Conservation (phyloP, 1,284 basidiomycete species). For the Wolfiporia cocos region DNA sequence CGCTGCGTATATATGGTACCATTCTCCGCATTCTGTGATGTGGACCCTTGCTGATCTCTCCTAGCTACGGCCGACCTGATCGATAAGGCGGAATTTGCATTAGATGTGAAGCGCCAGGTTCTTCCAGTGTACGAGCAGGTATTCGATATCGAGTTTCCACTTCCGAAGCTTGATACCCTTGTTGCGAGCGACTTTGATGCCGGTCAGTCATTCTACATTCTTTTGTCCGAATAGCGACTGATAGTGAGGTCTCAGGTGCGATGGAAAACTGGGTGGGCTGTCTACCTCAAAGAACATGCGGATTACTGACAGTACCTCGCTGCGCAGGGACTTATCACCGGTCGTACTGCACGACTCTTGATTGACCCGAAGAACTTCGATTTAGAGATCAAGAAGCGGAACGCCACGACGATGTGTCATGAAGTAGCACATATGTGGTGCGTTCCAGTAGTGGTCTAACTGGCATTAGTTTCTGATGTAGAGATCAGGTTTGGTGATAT, state of each 20-base stretch:
- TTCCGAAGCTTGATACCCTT: constrained; percentile 93
- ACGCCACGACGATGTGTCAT: constrained; percentile 80
- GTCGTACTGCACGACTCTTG: constrained; percentile 79
- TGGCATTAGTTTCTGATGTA: not conserved
- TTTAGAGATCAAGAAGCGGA: constrained; percentile 72
- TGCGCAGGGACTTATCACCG: constrained; percentile 75
- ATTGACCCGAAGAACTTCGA: constrained; percentile 78
- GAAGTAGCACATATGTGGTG: constrained; percentile 85
- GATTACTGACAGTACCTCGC: not conserved
- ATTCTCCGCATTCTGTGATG: no score
- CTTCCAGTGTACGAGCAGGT: constrained; percentile 90
- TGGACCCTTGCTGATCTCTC: no score
- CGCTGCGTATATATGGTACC: constrained; percentile 83
- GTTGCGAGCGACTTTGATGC: constrained; percentile 85
- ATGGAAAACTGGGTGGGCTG: constrained; percentile 82
- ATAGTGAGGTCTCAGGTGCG: constrained; percentile 42
- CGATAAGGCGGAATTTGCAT: constrained; percentile 75
- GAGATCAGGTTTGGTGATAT: constrained; percentile 77
- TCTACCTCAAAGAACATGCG: not conserved
- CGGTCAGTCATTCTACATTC: constrained; percentile 30
- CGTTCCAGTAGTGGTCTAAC: constrained; percentile 18
- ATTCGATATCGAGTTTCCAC: constrained; percentile 86
- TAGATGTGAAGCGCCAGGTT: constrained; percentile 86
- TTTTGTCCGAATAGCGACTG: not conserved
- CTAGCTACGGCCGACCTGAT: constrained; percentile 86